Evolutionary conservation across 768 basidiomycete species (phyloP).

Genomic region (Terana coerulea): DNA sequence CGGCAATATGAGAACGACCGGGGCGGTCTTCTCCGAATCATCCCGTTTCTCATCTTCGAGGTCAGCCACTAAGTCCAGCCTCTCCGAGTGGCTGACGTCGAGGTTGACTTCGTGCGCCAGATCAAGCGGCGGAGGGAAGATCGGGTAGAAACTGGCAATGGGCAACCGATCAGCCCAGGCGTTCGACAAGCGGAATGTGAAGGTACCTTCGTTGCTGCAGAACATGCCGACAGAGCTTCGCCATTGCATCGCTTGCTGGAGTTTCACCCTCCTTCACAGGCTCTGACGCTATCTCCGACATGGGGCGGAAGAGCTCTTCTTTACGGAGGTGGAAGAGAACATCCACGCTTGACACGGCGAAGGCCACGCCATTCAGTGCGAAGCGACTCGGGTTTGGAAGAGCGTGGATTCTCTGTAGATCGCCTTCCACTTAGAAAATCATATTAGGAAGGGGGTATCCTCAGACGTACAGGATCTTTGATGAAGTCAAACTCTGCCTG

Average conservation of each 20-base stretch:
- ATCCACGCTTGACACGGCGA: conserved; percentile 83
- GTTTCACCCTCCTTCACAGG: conserved; percentile 11
- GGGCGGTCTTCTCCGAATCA: conserved; percentile 44
- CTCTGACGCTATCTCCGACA: conserved; percentile 55
- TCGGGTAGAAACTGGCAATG: conserved; percentile 78
- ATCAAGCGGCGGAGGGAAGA: conserved; percentile 83
- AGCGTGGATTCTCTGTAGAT: conserved; percentile 61
- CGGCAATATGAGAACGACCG: conserved; percentile 84
- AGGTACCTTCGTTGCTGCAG: conserved; percentile 82
- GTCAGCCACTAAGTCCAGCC: conserved; percentile 34
- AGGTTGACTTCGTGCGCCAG: conserved; percentile 81
- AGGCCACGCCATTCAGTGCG: conserved; percentile 76
- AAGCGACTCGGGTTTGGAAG: conserved; percentile 88
- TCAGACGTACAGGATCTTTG: conserved; percentile 47
- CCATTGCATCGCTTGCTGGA: conserved; percentile 65
- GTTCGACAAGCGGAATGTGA: background rate
- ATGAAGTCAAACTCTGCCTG: conserved; percentile 60
- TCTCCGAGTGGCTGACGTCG: conserved; percentile 74
- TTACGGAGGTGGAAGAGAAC: conserved; percentile 84
- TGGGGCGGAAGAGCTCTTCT: conserved; percentile 72
- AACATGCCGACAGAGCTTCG: conserved; percentile 72
- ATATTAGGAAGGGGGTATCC: background rate
- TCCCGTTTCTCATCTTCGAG: conserved; percentile 21
- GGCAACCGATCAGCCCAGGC: background rate
- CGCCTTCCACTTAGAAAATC: background rate